phyloP scores from a whole-genome alignment of 768 basidiomycete genomes.

The Rhizopogon vinicolor region DNA sequence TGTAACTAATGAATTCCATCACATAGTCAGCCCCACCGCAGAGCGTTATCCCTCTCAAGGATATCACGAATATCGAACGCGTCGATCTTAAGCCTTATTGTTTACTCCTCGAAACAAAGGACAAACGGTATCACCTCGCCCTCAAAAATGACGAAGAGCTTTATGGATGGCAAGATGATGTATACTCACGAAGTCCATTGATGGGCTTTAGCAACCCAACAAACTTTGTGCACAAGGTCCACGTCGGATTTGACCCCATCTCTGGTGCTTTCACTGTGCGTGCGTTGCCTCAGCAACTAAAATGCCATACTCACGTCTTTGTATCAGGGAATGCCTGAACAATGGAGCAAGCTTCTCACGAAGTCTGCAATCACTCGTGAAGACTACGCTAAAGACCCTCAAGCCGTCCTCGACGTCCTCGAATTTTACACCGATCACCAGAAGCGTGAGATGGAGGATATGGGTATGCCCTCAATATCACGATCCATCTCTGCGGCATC shows the following conservation, averaged over 20 bases:
- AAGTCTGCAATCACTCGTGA: slow-evolving; percentile 97
- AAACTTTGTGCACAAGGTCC: slow-evolving; percentile 98
- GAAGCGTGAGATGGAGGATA: slow-evolving; percentile 85
- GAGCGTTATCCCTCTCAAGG: slow-evolving; percentile 59
- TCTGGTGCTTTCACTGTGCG: slow-evolving; percentile 92
- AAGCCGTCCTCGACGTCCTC: slow-evolving; percentile 94
- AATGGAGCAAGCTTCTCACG: slow-evolving; percentile 96
- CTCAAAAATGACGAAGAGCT: slow-evolving; percentile 94
- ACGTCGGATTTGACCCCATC: slow-evolving; percentile 94
- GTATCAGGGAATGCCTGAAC: slow-evolving; percentile 86
- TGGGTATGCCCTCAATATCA: slow-evolving; percentile 26
- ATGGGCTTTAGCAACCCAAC: slow-evolving; percentile 95
- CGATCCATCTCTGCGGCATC: slow-evolving; percentile 18
- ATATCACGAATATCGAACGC: slow-evolving; percentile 85
- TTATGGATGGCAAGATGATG: slow-evolving; percentile 98
- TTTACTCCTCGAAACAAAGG: slow-evolving; percentile 78
- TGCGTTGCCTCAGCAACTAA: slow-evolving; percentile 8
- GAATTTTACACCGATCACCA: slow-evolving; percentile 99
- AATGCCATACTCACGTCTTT: neutral
- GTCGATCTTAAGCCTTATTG: slow-evolving; percentile 96
- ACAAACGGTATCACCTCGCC: slow-evolving; percentile 75
- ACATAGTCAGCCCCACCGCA: slow-evolving; percentile 51
- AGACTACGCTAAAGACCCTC: slow-evolving; percentile 95
- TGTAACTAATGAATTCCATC: slow-evolving; percentile 5
- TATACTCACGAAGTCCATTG: slow-evolving; percentile 86